Percentiles rank a stretch among this genome's conserved stretches.
Conservation (phyloP, 768 basidiomycete genomes). For the Suillus hirtellus region DNA sequence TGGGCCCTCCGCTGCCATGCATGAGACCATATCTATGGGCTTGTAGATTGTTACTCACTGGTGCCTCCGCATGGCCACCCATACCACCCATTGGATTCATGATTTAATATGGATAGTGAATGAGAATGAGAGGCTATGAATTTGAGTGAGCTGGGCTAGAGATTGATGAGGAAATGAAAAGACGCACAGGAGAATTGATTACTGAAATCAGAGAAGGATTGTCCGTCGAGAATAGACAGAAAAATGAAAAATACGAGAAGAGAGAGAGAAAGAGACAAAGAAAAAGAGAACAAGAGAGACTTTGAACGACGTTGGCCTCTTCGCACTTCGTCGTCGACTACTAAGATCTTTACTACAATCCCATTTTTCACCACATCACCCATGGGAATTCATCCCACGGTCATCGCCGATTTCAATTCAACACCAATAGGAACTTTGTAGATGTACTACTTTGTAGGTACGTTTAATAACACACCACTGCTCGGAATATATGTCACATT, state of each 20-base stretch:
- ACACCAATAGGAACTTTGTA: background rate
- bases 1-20: constrained; percentile 80
- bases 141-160: constrained; percentile 12
- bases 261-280: constrained; percentile 34
- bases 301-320: constrained; percentile 16
- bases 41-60: constrained; percentile 47
- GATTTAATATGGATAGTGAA: constrained; percentile 48
- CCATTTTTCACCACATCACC: constrained; percentile 15
- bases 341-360: constrained; percentile 17
- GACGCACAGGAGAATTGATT: constrained; percentile 28
- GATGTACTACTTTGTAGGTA: constrained; percentile 50
- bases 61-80: constrained; percentile 70
- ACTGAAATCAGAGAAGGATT: constrained; percentile 37
- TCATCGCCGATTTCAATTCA: constrained; percentile 17
- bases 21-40: constrained; percentile 13
- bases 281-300: constrained; percentile 31
- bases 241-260: constrained; percentile 36
- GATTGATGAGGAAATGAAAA: constrained; percentile 26
- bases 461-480: constrained; percentile 79
- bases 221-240: constrained; percentile 44
- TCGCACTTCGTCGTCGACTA: constrained; percentile 23
- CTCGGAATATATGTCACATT: constrained; percentile 92
- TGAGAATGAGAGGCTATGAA: constrained; percentile 18
- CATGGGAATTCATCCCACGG: constrained; percentile 27
- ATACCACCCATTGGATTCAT: constrained; percentile 72